Percentiles rank a stretch among this genome's conserved stretches.
phyloP scores from a whole-genome alignment of 2,329 filamentous ascomycete genomes.

The Niveomyces coronatus region DNA sequence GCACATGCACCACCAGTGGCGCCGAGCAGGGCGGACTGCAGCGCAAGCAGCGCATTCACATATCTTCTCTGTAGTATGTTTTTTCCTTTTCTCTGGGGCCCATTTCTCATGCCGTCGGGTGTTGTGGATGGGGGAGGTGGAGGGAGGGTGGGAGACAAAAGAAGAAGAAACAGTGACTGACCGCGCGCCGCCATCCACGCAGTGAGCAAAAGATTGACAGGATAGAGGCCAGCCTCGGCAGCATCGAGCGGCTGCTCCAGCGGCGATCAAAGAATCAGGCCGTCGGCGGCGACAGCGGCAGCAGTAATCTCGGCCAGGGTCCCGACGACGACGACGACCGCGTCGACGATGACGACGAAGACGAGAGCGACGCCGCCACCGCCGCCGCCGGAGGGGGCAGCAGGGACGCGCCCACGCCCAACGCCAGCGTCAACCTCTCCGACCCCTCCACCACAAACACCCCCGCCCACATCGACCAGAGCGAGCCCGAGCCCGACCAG shows the following conservation, averaged over 20 bases:
- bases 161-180: too few relatives aligned
- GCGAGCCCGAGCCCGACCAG: constrained; percentile 21
- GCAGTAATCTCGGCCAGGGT: constrained; percentile 14
- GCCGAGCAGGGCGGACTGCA: constrained; percentile 44
- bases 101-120: too few relatives aligned
- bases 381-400: constrained; percentile 26
- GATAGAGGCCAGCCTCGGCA: constrained; percentile 34
- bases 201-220: constrained; percentile 45
- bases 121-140: too few relatives aligned
- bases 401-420: constrained; percentile 3
- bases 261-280: constrained; percentile 21
- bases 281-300: constrained; percentile 15
- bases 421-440: constrained; percentile 7
- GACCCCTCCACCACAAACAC: constrained; percentile 8
- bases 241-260: constrained; percentile 33
- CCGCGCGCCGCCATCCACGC: too few relatives aligned
- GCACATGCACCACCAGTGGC: constrained; percentile 45
- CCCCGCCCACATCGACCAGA: constrained; percentile 7
- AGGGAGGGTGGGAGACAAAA: too few relatives aligned
- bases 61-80: constrained; percentile 50
- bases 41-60: constrained; percentile 44
- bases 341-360: too few relatives aligned
- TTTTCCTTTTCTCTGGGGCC: neutral
- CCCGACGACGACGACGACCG: constrained; percentile 18
- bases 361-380: constrained; percentile 26